Base-by-base conservation (phyloP, 2,329 filamentous ascomycete species). In the Colletotrichum costaricense region DNA sequence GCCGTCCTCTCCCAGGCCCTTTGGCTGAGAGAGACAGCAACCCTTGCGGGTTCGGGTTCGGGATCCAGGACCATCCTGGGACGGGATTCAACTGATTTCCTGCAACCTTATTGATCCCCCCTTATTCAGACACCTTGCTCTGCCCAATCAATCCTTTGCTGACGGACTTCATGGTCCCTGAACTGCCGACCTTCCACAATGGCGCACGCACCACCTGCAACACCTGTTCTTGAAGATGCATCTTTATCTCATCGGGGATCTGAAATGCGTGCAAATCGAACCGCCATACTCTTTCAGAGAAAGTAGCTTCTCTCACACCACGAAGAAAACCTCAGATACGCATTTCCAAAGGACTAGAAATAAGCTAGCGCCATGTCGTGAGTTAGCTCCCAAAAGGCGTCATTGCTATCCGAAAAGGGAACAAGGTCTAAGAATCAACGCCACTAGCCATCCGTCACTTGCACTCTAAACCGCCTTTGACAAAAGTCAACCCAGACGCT, bases 91-190 rank as follows among this genome's bases (percentile, higher is more conserved):
- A 38, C n/a, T 33, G 7, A 49, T 16, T 62, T 49, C 14, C 52
- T 62, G 60, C 60, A 73, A 73, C 60, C 56, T 66, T 73, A 70
- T 54, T 66, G 67, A 49, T 65, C 35, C 56, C 28, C n/a, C 42
- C 28, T 14, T 24, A 1, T 24, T 22, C 16, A 8, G 54, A 24
- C 12, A 54, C 11, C 26, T 16, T 16, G 55, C 12, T 33, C 38
- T 56, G 22, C 46, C 42, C 42, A 49, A 49, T 49, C 60, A 64
- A 63, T 63, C 54, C 5, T 9, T 14, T 24, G 30, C 30, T 55
- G 30, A 59, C 16, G 30, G 11, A 24, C 7, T 19, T 54, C 35
- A 30, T 16, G 46, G 28, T 46, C 38, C 12, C 26, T 35, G 28
- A 26, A 26, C 7, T 56, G 56, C 35, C 57, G 30, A 46, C 54